Evolutionary conservation across 768 basidiomycete species (phyloP), one percentile per base, ranked within the genome.

Genomic region (Cyclocybe cylindracea): DNA sequence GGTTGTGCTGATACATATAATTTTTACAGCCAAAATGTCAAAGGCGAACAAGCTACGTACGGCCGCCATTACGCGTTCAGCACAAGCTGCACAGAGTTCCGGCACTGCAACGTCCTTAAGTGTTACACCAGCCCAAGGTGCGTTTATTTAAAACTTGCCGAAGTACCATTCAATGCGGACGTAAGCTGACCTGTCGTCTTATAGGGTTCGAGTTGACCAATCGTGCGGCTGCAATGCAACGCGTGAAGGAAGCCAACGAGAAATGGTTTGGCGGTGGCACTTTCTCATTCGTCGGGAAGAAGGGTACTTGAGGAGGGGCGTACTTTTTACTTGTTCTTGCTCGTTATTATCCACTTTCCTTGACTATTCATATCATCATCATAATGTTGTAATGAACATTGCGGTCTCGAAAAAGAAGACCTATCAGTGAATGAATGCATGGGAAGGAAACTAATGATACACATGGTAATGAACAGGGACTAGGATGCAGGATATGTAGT

Each of bases 101-200:
- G 96, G 96, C 24, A 94, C 89, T 7, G 87, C 92, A 4, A 98
- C 95, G 0, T 94, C 92, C 13, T 73, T 98, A 51, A 89, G 89
- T 6, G 95, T 98, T 53, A 98, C 96, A 4, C 96, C 96, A 10
- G 91, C 94, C 4, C 96, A 98, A 84, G 96, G 91, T 84, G 55
- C 36, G 77, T 52, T 48, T 50, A 42, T 38, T 44, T 8, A n/a
- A 5, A 24, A 48, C 31, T 45, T 16, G 9, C 19, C 10, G 36
- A 16, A 14, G 24, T 16, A 44, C 13, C 38, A 16, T 34, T 51
- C 44, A 6, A 35, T 33, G 16, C n/a, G 39, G n/a, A 46, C 34
- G 19, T 24, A 36, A 24, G 34, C 37, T 11, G 39, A 34, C 7
- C n/a, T 41, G 10, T 51, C 39, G 10, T 52, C 45, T 48, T 45